Percentiles rank a stretch among this genome's conserved stretches.
Conservation (phyloP, 2,329 filamentous ascomycete species). For the Akanthomyces muscarius region DNA sequence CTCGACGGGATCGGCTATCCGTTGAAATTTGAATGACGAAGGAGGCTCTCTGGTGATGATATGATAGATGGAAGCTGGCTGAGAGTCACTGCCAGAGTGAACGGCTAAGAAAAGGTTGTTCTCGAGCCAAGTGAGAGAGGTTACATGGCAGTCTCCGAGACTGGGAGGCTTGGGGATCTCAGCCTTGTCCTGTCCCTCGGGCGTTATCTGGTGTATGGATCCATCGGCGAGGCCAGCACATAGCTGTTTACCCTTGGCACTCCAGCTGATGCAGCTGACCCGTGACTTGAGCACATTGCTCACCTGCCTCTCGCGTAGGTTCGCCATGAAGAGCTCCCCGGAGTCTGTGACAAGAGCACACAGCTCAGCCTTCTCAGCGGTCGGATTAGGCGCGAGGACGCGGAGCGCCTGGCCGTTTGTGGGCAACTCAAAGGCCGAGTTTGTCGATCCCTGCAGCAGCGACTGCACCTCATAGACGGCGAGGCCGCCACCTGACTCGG, state of each 20-base stretch:
- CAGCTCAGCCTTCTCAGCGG: slow-evolving; percentile 64
- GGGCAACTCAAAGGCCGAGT: slow-evolving; percentile 68
- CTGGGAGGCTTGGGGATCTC: slow-evolving; percentile 73
- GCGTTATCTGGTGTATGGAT: slow-evolving; percentile 76
- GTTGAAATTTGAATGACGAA: slow-evolving; percentile 65
- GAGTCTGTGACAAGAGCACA: slow-evolving; percentile 76
- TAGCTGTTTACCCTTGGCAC: slow-evolving; percentile 86
- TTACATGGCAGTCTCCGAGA: slow-evolving; percentile 66
- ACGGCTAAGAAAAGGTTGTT: slow-evolving; percentile 80
- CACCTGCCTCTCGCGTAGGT: slow-evolving; percentile 64
- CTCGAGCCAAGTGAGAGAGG: slow-evolving; percentile 81
- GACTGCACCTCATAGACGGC: slow-evolving; percentile 75
- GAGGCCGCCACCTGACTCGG: slow-evolving; percentile 75
- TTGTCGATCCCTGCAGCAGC: slow-evolving; percentile 61
- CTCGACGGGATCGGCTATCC: slow-evolving; percentile 68
- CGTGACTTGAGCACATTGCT: slow-evolving; percentile 64
- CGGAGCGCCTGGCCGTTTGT: slow-evolving; percentile 74
- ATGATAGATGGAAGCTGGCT: slow-evolving; percentile 69
- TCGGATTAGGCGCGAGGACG: slow-evolving; percentile 75
- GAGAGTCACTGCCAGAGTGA: slow-evolving; percentile 60
- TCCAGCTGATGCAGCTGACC: slow-evolving; percentile 87
- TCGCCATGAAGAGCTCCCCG: slow-evolving; percentile 79
- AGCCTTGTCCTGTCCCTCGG: slow-evolving; percentile 71
- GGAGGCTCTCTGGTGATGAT: slow-evolving; percentile 65
- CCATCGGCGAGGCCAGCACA: slow-evolving; percentile 82